Evolutionary conservation across 306 rosid species (phyloP), one percentile per base, ranked within the genome.

Genomic region (Delonix regia): DNA sequence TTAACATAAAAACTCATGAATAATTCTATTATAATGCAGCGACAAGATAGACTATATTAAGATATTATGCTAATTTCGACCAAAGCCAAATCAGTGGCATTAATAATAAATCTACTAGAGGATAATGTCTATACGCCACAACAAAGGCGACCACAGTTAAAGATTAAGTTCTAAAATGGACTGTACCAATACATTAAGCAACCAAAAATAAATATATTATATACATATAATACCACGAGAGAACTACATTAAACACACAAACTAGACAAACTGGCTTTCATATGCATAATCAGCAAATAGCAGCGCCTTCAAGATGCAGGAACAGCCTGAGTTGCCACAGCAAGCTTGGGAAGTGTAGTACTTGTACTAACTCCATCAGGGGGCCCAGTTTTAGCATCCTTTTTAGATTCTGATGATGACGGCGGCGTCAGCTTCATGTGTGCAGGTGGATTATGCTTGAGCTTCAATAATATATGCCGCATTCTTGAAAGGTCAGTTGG

Each of bases 381-480:
- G 24, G 72, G 47, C 8, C 67, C 79, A 39, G 77, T 75, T 78
- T 88, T 82, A 4, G 83, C 57, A 3, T 75, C 90, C 69, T 51
- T 56, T 72, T 75, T 77, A 27, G 87, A n/a, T 80, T 86, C 86
- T 36, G 84, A 15, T 44, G 92, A 59, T 28, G 81, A 76, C 10
- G 98, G 97, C 66, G 97, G 97, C 39, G 95, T 95, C 4, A 96
- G 90, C 38, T 87, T 86, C 99, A 96, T 96, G 86, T 93, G 99
- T 41, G 92, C 73, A 14, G 99, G 99, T 52, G 99, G 97, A 45
- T 97, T 85, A 48, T 96, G 99, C 88, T 96, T 96, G 83, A 96
- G 86, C 91, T 90, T 95, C 84, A 93, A 83, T 42, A 91, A 85
- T 69, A 93, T 80, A 44, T 91, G 99, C 52, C 97, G 86, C 94